Percentiles rank a stretch among this genome's conserved stretches.
These are phyloP conservation scores for Nakazawaea anatomiae DNA, from an alignment of 805 yeast species.

Conservation along the genomic window DNA sequence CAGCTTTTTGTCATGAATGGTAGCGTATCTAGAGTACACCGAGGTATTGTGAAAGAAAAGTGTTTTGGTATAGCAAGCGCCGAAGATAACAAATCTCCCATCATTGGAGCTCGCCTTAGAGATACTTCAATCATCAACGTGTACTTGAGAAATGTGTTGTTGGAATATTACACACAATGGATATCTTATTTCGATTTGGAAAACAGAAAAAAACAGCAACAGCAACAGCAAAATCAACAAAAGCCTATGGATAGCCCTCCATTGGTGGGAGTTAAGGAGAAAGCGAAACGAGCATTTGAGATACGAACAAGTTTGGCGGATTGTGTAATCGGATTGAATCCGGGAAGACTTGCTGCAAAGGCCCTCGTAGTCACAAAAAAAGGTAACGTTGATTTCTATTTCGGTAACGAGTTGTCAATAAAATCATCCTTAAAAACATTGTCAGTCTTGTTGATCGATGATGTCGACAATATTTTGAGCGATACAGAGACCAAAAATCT, in stretches of 20 bases:
- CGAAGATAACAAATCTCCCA: slow-evolving; percentile 30
- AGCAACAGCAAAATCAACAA: neutral
- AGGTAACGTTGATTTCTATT: slow-evolving; percentile 46
- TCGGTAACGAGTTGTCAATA: slow-evolving; percentile 27
- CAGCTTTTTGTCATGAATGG: slow-evolving; percentile 13
- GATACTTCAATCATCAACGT: slow-evolving; percentile 32
- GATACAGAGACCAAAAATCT: slow-evolving; percentile 20
- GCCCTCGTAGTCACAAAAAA: slow-evolving; percentile 43
- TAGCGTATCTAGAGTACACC: slow-evolving; percentile 7
- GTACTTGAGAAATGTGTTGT: slow-evolving; percentile 37
- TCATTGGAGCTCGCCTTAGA: slow-evolving; percentile 32
- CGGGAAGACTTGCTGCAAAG: slow-evolving; percentile 54
- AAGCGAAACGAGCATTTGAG: slow-evolving; percentile 18
- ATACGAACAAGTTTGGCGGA: slow-evolving; percentile 37
- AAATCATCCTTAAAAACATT: slow-evolving; percentile 45
- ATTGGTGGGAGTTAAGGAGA: neutral
- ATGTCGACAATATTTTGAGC: slow-evolving; percentile 30
- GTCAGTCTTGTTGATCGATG: slow-evolving; percentile 60
- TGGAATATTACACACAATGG: slow-evolving; percentile 63
- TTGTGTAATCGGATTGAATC: slow-evolving; percentile 56
- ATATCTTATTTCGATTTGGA: slow-evolving; percentile 31
- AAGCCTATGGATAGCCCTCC: neutral
- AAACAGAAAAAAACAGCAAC: neutral
- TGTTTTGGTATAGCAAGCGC: slow-evolving; percentile 27
- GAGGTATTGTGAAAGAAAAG: slow-evolving; percentile 17